Percentiles rank a stretch among this genome's conserved stretches.
These are phyloP conservation scores for Pseudoperonospora humuli DNA, from an alignment of 352 stramenopile genomes.

Conservation along the genomic window DNA sequence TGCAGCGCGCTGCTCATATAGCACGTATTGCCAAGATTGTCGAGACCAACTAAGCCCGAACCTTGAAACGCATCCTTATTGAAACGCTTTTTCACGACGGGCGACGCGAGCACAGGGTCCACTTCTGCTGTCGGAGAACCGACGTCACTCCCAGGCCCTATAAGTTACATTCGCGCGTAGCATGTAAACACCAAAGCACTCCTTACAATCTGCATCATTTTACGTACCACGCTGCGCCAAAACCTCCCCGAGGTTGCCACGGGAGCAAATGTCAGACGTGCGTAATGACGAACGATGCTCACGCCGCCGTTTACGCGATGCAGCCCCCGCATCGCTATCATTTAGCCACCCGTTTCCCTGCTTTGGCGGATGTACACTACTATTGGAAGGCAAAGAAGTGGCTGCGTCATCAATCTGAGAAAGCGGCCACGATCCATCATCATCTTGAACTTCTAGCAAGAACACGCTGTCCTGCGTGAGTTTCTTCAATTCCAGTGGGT, in stretches of 20 bases:
- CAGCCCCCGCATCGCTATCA: slow-evolving; percentile 19
- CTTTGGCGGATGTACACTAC: slow-evolving; percentile 8
- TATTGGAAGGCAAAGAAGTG: slow-evolving; percentile 28
- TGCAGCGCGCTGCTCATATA: slow-evolving; percentile 98
- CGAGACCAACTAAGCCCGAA: slow-evolving; percentile 82
- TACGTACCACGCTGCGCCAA: slow-evolving; percentile 35
- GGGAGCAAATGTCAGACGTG: slow-evolving; percentile 72
- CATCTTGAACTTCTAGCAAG: slow-evolving; percentile 75
- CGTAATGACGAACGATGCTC: slow-evolving; percentile 38
- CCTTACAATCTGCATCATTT: background rate
- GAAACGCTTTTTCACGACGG: slow-evolving; percentile 51
- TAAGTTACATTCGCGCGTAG: background rate
- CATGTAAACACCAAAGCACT: slow-evolving; percentile 1
- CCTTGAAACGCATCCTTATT: slow-evolving; percentile 71
- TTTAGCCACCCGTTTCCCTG: slow-evolving; percentile 10
- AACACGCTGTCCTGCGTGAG: slow-evolving; percentile 74
- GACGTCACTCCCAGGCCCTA: slow-evolving; percentile 17
- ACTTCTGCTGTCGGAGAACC: slow-evolving; percentile 28
- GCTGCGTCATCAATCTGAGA: slow-evolving; percentile 50
- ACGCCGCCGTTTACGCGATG: slow-evolving; percentile 31
- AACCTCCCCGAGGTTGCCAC: slow-evolving; percentile 55
- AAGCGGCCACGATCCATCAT: slow-evolving; percentile 78
- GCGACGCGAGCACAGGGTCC: slow-evolving; percentile 22
- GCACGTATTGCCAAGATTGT: slow-evolving; percentile 97
- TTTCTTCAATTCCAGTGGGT: slow-evolving; percentile 41